These are phyloP conservation scores for Biscogniauxia sp. DNA, from an alignment of 2,329 filamentous ascomycete species.

Conservation along the genomic window DNA sequence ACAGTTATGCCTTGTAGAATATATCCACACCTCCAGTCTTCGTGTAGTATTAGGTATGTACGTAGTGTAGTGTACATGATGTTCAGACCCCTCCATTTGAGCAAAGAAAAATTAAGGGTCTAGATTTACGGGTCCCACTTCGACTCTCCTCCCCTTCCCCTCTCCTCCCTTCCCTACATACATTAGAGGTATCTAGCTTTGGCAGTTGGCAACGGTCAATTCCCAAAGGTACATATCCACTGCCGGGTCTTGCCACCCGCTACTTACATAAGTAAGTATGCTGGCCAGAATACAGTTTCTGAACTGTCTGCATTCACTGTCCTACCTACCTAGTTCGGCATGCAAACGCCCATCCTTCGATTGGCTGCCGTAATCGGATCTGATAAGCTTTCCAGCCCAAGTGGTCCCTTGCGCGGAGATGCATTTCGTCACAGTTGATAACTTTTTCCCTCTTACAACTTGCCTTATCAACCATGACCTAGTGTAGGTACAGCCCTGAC, in stretches of 20 bases:
- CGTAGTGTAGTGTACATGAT: background rate
- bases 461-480: background rate
- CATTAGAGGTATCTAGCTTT: too few species aligned
- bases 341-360: constrained; percentile 2
- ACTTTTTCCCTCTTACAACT: constrained; percentile 3
- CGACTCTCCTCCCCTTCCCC: background rate
- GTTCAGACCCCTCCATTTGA: background rate
- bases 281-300: background rate
- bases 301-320: background rate
- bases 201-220: too few species aligned
- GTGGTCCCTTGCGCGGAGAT: constrained; percentile 12
- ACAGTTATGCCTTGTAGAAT: too few species aligned
- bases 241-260: too few species aligned
- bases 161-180: too few species aligned
- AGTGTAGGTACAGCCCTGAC: constrained; percentile 19
- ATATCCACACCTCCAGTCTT: too few species aligned
- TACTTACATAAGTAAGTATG: too few species aligned
- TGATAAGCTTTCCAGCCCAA: constrained; percentile 14
- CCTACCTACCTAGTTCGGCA: background rate
- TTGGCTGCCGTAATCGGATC: constrained; percentile 26
- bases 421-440: constrained; percentile 16
- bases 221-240: too few species aligned
- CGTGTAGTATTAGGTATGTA: too few species aligned
- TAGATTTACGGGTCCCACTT: background rate
- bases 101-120: background rate